Base-by-base conservation (phyloP, 495 filamentous ascomycete genomes). In the Cudoniella acicularis region DNA sequence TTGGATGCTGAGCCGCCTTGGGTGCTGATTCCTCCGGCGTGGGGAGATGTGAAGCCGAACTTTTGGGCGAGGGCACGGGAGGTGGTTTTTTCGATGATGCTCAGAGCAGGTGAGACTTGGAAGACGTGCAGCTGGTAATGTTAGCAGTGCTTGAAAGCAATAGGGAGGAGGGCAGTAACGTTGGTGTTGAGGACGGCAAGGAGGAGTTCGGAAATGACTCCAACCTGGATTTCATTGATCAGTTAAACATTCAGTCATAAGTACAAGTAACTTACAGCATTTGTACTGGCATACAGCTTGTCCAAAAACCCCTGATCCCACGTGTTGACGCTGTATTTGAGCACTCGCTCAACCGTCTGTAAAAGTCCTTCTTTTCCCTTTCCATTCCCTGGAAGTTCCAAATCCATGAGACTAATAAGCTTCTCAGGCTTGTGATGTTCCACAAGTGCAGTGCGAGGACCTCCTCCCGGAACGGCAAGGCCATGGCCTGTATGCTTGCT, bases 271-370 rank as follows among this genome's bases (percentile, higher is more conserved):
- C 80, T 40, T 63, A 87, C 89, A 16, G 92, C 85, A 72, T 94
- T 92, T 23, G 89, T 94, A 51, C 83, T 86, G 20, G 87, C 86
- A 71, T 96, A 97, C 27, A 96, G 76, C 75, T 96, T 96, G 72
- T 96, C 90, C 69, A 97, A 72, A 73, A 98, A 96, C 8, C 92
- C 94, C 67, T 92, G 90, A 70, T 93, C 87, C 92, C 93, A 98
- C 27, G 93, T 97, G 72, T 98, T 98, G 65, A 96, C 93, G 49
- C 84, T 88, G 75, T 94, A 90, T 52, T 81, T 77, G 52, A 96
- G 77, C 27, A 95, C 76, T 63, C 84, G 79, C 59, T 83, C 73
- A 24, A 93, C 77, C 2, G 82, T 73, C 21, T 81, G 69, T 20
- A 93, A 70, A 51, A 96, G 69, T 0, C 91, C 91, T 13, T 88